Base-by-base conservation (phyloP, 495 filamentous ascomycete genomes). In the Paragyromitra xinjiangensis region DNA sequence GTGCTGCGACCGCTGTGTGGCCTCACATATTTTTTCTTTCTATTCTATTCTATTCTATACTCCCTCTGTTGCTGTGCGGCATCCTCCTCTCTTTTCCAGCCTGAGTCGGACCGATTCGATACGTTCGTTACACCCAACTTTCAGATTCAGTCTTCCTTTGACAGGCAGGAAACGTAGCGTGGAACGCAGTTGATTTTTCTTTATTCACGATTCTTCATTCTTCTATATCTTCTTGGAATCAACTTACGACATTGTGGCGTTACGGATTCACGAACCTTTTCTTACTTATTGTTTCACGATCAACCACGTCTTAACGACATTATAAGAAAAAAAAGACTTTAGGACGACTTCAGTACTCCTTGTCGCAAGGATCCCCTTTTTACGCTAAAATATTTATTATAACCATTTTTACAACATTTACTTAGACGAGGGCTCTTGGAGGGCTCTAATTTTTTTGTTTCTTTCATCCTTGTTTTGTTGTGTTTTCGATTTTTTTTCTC, bases 61-160 rank as follows among this genome's bases (percentile, higher is more conserved):
- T 19, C 45, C 64, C 72, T 58, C 74, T 79, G 77, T 79, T 79
- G 77, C 75, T 79, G 77, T 71, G 61, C 67, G 75, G 74, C 62
- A 78, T 73, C 55, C 63, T 59, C 51, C 42, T 58, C 69, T 59
- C 61, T 39, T 66, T 75, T 62, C 71, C 42, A 61, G 64, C 44
- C 61, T 59, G 37, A 78, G 68, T 45, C 68, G 42, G 66, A 67
- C 77, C 67, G 63, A 72, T 79, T 79, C 51, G 68, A 71, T 64
- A 66, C 75, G 64, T 53, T 67, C 62, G 61, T 61, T 66, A 71
- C 37, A 59, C 55, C 53, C 39, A 59, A 39, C 63, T 40, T 48
- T 34, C 69, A 66, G 64, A 67, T 67, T 67, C 67, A 79, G 68
- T 51, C 61, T 37, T 64, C 77, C 69, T 80, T 80, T 79, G 77